A percentile compares a stretch with the other conserved stretches of the same genome.
phyloP scores from a whole-genome alignment of 441 rosid species.

The Codiaeum variegatum region DNA sequence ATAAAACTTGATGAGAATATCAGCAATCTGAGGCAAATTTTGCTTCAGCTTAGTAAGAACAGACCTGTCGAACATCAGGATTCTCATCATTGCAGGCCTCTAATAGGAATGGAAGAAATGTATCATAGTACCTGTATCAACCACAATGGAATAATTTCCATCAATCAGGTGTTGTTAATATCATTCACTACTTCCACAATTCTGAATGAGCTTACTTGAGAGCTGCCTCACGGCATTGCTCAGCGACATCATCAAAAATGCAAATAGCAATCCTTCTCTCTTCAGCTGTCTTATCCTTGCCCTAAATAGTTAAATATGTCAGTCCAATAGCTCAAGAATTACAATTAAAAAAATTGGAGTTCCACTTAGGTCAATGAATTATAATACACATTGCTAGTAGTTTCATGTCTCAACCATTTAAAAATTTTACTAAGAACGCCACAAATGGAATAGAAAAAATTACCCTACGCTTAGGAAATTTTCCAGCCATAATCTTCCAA shows the following conservation, averaged over 20 bases:
- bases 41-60: slow-evolving; percentile 14
- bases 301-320: slow-evolving; percentile 40
- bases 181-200: slow-evolving; percentile 4
- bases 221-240: slow-evolving; percentile 93
- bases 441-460: neutral
- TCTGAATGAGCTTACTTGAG: slow-evolving; percentile 56
- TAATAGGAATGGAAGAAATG: slow-evolving; percentile 89
- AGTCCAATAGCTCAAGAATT: neutral
- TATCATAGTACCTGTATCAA: slow-evolving; percentile 79
- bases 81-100: slow-evolving; percentile 97
- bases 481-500: neutral
- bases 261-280: slow-evolving; percentile 99
- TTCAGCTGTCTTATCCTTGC: slow-evolving; percentile 96
- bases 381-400: neutral
- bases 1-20: slow-evolving; percentile 14
- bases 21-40: slow-evolving; percentile 8
- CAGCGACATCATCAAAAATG: slow-evolving; percentile 98
- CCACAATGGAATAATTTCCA: slow-evolving; percentile 18
- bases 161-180: slow-evolving; percentile 15
- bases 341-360: neutral
- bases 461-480: neutral
- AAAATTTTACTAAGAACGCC: neutral
- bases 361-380: neutral
- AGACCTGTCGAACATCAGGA: slow-evolving; percentile 94
- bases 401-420: neutral